These are phyloP conservation scores for Epichloe hybrida DNA, from an alignment of 2,329 filamentous ascomycete genomes.

Conservation along the genomic window DNA sequence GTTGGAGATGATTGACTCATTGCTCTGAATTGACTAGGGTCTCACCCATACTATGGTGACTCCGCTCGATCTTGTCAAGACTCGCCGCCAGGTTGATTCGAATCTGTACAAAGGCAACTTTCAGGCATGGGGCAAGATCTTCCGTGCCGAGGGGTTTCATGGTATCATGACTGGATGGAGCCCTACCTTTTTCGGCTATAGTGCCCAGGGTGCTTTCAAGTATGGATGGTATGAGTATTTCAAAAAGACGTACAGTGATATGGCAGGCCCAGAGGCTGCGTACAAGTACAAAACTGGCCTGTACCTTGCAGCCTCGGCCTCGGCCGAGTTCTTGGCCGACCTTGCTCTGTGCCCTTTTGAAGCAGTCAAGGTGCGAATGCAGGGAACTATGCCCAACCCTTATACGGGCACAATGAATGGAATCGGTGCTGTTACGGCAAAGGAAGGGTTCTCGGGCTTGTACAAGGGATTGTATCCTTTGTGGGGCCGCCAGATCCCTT, in stretches of 20 bases:
- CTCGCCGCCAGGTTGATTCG: constrained; percentile 73
- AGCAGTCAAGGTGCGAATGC: constrained; percentile 81
- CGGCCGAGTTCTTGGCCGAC: constrained; percentile 67
- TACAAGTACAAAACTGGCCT: constrained; percentile 67
- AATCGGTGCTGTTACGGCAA: constrained; percentile 51
- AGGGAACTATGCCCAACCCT: constrained; percentile 72
- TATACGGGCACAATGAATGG: constrained; percentile 62
- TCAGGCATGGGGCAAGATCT: constrained; percentile 71
- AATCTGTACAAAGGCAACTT: constrained; percentile 79
- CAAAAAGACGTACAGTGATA: constrained; percentile 78
- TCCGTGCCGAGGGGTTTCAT: constrained; percentile 58
- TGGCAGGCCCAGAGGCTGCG: constrained; percentile 60
- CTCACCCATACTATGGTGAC: constrained; percentile 77
- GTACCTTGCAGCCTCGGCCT: constrained; percentile 63
- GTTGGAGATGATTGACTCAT: background rate
- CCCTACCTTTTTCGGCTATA: constrained; percentile 76
- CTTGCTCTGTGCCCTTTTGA: constrained; percentile 78
- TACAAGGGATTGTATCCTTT: constrained; percentile 88
- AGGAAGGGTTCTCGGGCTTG: constrained; percentile 60
- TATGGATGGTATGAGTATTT: constrained; percentile 90
- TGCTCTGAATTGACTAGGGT: constrained; percentile 34
- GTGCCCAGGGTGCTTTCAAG: constrained; percentile 78
- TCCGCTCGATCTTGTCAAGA: constrained; percentile 83
- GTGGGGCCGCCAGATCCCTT: constrained; percentile 85
- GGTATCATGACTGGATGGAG: constrained; percentile 83